A percentile compares a stretch with the other conserved stretches of the same genome.
These are phyloP conservation scores for Globisporangium middletonii DNA, from an alignment of 352 stramenopile species.

Conservation along the genomic window DNA sequence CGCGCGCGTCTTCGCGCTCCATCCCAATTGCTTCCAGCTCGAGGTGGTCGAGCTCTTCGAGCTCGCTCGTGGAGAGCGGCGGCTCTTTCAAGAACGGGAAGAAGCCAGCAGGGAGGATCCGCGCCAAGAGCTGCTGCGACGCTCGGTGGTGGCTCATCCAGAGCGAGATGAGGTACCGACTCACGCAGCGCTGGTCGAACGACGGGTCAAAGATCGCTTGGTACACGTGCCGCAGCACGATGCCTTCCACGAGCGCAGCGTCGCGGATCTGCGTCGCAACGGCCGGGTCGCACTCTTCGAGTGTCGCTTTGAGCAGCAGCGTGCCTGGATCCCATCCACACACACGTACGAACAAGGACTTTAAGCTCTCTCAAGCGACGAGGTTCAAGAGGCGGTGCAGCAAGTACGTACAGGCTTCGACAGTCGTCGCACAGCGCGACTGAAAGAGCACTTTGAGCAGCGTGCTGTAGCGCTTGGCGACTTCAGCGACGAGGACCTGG, in stretches of 20 bases:
- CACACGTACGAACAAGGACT: not conserved
- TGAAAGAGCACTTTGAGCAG: slow-evolving; percentile 88
- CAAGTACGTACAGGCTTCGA: slow-evolving; percentile 65
- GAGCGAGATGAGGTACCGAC: slow-evolving; percentile 92
- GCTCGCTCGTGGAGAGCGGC: slow-evolving; percentile 61
- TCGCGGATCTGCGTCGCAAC: slow-evolving; percentile 86
- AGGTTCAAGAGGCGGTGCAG: not conserved
- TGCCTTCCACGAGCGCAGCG: slow-evolving; percentile 88
- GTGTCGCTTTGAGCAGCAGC: slow-evolving; percentile 88
- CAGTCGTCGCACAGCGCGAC: slow-evolving; percentile 81
- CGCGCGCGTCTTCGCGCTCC: slow-evolving; percentile 30
- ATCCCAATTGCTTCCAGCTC: slow-evolving; percentile 57
- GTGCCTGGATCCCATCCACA: slow-evolving; percentile 61
- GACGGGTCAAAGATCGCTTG: slow-evolving; percentile 90
- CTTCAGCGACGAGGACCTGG: slow-evolving; percentile 44
- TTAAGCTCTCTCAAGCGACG: slow-evolving; percentile 1
- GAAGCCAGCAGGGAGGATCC: slow-evolving; percentile 89
- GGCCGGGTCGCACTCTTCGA: slow-evolving; percentile 82
- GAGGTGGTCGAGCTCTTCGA: slow-evolving; percentile 83
- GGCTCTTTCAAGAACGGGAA: slow-evolving; percentile 86
- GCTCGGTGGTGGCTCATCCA: slow-evolving; percentile 90
- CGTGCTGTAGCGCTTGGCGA: slow-evolving; percentile 75
- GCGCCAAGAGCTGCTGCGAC: slow-evolving; percentile 86
- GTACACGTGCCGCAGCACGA: slow-evolving; percentile 92
- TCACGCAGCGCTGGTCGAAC: slow-evolving; percentile 91